These are phyloP conservation scores for Magnaporthiopsis incrustans DNA, from an alignment of 2,329 filamentous ascomycete genomes.

Conservation along the genomic window DNA sequence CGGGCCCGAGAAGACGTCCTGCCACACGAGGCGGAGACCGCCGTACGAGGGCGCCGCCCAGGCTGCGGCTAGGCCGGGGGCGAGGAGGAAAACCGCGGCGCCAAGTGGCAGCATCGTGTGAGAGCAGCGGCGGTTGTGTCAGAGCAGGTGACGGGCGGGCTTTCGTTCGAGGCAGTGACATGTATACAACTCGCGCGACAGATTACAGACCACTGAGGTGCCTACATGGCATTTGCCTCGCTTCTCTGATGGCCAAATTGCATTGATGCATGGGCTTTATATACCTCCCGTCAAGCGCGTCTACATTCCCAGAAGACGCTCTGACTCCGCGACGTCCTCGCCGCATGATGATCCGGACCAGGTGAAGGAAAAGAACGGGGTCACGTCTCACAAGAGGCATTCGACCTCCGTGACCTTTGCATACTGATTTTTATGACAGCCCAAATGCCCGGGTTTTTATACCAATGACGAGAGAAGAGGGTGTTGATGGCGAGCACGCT, in stretches of 20 bases:
- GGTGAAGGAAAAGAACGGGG: background rate
- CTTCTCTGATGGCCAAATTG: background rate
- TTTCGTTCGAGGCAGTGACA: background rate
- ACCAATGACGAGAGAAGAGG: background rate
- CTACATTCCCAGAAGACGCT: background rate
- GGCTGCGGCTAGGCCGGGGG: constrained; percentile 22
- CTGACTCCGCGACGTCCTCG: background rate
- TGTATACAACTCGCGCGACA: background rate
- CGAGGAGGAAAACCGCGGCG: constrained; percentile 20
- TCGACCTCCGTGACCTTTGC: background rate
- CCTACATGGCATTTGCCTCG: background rate
- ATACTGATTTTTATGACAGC: background rate
- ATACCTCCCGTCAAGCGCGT: background rate
- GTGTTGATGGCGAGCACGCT: background rate
- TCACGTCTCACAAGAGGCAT: background rate
- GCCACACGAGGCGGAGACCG: constrained; percentile 32
- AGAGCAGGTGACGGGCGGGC: too few species aligned
- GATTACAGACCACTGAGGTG: background rate
- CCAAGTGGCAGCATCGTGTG: background rate
- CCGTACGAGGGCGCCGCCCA: constrained; percentile 29
- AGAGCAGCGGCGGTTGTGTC: too few species aligned
- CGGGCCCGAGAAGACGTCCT: constrained; percentile 33
- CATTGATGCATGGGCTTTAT: background rate
- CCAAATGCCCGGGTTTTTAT: background rate
- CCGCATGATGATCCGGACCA: background rate